Conservation (phyloP, 2,329 filamentous ascomycete species). For the Diaporthe citrichinensis region DNA sequence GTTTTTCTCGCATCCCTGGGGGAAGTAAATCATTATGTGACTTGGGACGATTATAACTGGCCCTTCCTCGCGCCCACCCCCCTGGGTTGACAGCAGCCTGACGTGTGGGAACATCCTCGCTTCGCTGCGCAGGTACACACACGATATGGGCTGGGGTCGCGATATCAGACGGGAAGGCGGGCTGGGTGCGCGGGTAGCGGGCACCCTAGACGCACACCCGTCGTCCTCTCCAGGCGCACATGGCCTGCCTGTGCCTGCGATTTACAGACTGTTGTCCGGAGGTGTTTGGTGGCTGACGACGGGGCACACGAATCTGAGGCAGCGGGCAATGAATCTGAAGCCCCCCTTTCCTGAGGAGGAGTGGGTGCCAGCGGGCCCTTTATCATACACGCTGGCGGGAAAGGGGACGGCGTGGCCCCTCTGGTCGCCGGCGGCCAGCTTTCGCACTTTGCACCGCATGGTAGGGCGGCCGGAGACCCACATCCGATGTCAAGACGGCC, state of each 20-base stretch:
- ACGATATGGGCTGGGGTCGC: neutral
- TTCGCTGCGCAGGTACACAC: conserved; percentile 6
- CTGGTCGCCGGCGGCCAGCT: conserved; percentile 7
- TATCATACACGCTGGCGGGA: conserved; percentile 16
- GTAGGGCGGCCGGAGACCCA: conserved; percentile 15
- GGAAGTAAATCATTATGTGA: neutral
- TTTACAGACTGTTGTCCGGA: neutral
- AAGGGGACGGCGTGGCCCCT: neutral
- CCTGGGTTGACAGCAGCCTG: conserved; percentile 15
- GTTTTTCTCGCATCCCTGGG: neutral
- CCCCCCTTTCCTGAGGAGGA: neutral
- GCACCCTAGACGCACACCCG: neutral
- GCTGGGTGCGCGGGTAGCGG: neutral
- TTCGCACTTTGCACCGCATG: neutral
- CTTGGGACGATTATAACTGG: conserved; percentile 2
- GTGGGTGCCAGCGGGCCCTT: neutral
- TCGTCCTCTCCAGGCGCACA: neutral
- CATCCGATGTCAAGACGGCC: conserved; percentile 31
- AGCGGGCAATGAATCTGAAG: neutral
- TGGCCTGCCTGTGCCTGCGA: neutral
- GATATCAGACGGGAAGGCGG: conserved; percentile 5
- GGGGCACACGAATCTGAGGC: neutral
- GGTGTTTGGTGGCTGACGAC: neutral
- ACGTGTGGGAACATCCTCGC: conserved; percentile 20
- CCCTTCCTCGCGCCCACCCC: neutral